Conservation (phyloP, 176 grass and related monocot species). For the Coix lacrymajobi region DNA sequence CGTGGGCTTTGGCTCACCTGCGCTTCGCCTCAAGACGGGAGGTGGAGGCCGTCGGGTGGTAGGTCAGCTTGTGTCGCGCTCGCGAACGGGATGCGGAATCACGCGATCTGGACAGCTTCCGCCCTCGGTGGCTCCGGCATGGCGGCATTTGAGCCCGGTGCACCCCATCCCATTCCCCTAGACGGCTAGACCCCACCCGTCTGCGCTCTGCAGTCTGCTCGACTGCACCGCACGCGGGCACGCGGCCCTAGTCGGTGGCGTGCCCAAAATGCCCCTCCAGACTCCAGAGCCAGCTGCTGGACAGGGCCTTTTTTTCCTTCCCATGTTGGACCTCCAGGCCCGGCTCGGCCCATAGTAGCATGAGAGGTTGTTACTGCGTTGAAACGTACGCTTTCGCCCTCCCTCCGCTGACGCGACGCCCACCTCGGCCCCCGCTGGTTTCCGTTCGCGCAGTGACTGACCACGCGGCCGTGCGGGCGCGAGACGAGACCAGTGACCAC, state of each 20-base stretch:
- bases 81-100: conserved; percentile 3
- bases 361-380: neutral
- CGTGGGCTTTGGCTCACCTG: conserved; percentile 18
- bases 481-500: conserved; percentile 24
- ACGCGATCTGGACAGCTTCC: conserved; percentile 27
- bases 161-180: neutral
- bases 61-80: neutral
- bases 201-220: neutral
- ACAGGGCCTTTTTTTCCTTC: neutral
- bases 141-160: conserved; percentile 12
- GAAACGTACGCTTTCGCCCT: conserved; percentile 22
- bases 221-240: neutral
- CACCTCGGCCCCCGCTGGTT: neutral
- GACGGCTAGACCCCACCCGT: neutral
- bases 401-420: conserved; percentile 9
- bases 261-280: conserved; percentile 17
- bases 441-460: conserved; percentile 20
- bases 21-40: neutral
- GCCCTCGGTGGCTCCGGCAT: conserved; percentile 1
- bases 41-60: neutral
- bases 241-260: too few relatives aligned
- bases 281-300: neutral
- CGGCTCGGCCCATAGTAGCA: neutral
- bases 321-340: neutral
- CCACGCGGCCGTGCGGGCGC: conserved; percentile 10